Percentiles rank a stretch among this genome's conserved stretches.
phyloP scores from a whole-genome alignment of 306 rosid genomes.

The Quercus engelmannii region DNA sequence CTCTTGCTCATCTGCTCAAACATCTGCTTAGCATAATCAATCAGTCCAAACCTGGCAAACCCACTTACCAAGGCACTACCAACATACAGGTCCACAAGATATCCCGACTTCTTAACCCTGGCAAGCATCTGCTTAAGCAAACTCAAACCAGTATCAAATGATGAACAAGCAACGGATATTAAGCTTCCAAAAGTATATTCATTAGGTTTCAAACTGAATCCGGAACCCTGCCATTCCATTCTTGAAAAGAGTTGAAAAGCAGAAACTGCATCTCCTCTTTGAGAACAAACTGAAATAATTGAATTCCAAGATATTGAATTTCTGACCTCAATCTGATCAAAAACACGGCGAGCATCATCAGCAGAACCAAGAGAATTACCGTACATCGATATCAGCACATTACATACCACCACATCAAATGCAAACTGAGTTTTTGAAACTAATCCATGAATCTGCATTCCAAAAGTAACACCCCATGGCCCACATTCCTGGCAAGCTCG shows the following conservation, averaged over 20 bases:
- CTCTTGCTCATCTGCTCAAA: constrained; percentile 63
- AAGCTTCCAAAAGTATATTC: constrained; percentile 83
- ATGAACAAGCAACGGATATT: constrained; percentile 53
- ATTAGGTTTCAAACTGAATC: constrained; percentile 47
- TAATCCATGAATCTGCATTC: constrained; percentile 69
- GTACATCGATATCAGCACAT: constrained; percentile 81
- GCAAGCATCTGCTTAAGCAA: constrained; percentile 66
- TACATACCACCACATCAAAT: constrained; percentile 51
- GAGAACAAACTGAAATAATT: constrained; percentile 72
- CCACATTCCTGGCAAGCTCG: constrained; percentile 73
- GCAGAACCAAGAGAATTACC: constrained; percentile 49
- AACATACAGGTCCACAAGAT: constrained; percentile 58
- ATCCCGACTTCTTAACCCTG: constrained; percentile 61
- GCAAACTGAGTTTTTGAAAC: constrained; percentile 47
- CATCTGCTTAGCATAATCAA: constrained; percentile 49
- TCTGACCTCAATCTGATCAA: constrained; percentile 42
- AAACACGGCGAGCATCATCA: constrained; percentile 57
- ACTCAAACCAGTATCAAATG: constrained; percentile 40
- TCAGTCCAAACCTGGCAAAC: constrained; percentile 60
- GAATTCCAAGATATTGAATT: constrained; percentile 80
- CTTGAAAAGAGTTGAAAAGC: constrained; percentile 59
- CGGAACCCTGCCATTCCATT: constrained; percentile 48
- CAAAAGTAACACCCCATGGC: constrained; percentile 42
- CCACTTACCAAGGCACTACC: constrained; percentile 91
- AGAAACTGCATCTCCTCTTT: constrained; percentile 57